A percentile compares a stretch with the other conserved stretches of the same genome.
Evolutionary conservation across 2,329 filamentous ascomycete species (phyloP).

Genomic region (Calcarisporium arbuscula): DNA sequence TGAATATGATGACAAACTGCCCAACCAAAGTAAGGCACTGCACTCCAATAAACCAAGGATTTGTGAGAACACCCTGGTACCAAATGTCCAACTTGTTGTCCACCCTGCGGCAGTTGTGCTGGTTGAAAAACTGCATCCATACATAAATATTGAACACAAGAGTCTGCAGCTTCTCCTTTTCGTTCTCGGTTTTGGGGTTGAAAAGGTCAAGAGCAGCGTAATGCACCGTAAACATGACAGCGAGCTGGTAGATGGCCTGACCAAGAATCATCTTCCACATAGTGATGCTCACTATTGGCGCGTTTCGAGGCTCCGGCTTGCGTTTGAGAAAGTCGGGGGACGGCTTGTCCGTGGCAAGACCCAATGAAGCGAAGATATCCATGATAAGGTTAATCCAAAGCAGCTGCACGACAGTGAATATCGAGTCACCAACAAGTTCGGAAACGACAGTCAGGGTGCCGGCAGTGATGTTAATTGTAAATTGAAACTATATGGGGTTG

Average conservation of each 20-base stretch:
- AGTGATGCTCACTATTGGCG: constrained; percentile 63
- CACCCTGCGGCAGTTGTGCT: constrained; percentile 70
- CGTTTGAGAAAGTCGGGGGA: constrained; percentile 50
- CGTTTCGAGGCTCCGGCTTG: constrained; percentile 68
- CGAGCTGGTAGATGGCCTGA: constrained; percentile 70
- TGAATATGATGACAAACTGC: constrained; percentile 66
- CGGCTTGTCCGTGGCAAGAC: constrained; percentile 55
- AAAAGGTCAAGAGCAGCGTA: constrained; percentile 54
- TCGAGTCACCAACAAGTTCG: constrained; percentile 48
- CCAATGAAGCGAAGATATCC: constrained; percentile 62
- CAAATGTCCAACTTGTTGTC: constrained; percentile 76
- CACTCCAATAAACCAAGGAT: constrained; percentile 70
- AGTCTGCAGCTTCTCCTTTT: constrained; percentile 43
- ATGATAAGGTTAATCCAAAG: constrained; percentile 66
- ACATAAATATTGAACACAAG: constrained; percentile 82
- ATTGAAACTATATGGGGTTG: constrained; percentile 43
- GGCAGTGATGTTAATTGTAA: constrained; percentile 64
- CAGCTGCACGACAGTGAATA: constrained; percentile 57
- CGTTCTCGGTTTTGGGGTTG: constrained; percentile 36
- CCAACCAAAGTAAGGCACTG: constrained; percentile 61
- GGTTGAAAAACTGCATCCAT: constrained; percentile 88
- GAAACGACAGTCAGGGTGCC: constrained; percentile 59
- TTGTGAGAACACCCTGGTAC: constrained; percentile 68
- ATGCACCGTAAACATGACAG: constrained; percentile 50
- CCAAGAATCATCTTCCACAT: constrained; percentile 93